Evolutionary conservation across 2,329 filamentous ascomycete species (phyloP), one percentile per base, ranked within the genome.

Genomic region (Neopestalotiopsis sp.): DNA sequence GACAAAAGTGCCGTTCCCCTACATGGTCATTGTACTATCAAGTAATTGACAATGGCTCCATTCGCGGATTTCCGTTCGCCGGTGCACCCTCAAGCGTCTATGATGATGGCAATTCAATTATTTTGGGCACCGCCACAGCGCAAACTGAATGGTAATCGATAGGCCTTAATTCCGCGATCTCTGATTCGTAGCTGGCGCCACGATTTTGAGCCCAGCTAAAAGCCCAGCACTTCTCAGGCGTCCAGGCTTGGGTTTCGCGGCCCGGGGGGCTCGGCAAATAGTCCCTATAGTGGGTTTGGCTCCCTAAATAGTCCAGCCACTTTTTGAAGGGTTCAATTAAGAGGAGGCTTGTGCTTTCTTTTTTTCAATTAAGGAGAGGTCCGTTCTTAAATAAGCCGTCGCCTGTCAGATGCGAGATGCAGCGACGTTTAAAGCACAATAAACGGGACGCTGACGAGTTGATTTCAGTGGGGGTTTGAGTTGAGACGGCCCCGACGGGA

Each of bases 111-210:
- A 38, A 62, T 38, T 28, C 24, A 64, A 64, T 64, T 64, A 64
- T 38, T 64, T 49, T 64, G n/a, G 59, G 61, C 61, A 64, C 61
- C 61, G 59, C 59, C 59, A 62, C 59, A 40, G n/a, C 28, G 38
- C 32, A 30, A 28, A 10, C 34, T 38, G 34, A 1, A 38, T 28
- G 42, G 61, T 64, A 45, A 52, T 62, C 59, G 59, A 62, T 62
- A 62, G 34, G 61, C 34, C 61, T 7, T 64, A 32, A 52, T 64
- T 62, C 59, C 61, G 61, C 49, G 38, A 52, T 64, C 28, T 20
- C 42, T 20, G 40, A 40, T 34, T 32, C 61, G 61, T 20, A 17
- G n/a, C 10, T 10, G 34, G 34, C 61, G 61, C 61, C 61, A 64
- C 61, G 42, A 40, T 20, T 17, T 24, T 63, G 24, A 28, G 24